Evolutionary conservation across 2,329 filamentous ascomycete species (phyloP).

Genomic region (Aureobasidium sp.): DNA sequence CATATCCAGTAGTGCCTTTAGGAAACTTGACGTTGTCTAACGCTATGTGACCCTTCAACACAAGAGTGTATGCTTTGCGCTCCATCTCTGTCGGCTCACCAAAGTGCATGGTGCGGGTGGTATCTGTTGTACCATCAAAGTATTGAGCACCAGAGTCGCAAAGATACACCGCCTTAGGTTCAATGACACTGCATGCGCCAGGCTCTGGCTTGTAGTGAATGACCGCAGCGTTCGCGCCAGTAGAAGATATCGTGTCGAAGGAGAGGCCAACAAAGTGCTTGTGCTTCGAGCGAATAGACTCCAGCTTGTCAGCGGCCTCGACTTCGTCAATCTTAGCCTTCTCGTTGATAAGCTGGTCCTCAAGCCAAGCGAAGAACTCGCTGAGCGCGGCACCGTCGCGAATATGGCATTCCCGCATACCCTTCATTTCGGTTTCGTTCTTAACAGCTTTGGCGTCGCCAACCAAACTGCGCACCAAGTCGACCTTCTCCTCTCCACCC

Average conservation of each 20-base stretch:
- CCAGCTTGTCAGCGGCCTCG: constrained; percentile 82
- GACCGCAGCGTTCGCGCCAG: constrained; percentile 82
- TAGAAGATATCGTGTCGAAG: constrained; percentile 93
- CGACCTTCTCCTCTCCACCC: constrained; percentile 75
- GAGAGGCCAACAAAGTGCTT: constrained; percentile 81
- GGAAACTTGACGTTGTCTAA: constrained; percentile 83
- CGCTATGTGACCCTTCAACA: constrained; percentile 88
- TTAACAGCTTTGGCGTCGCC: constrained; percentile 91
- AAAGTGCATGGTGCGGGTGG: constrained; percentile 88
- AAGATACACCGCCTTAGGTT: constrained; percentile 79
- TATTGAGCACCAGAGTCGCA: constrained; percentile 98
- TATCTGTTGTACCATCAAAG: constrained; percentile 90
- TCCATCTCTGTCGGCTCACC: constrained; percentile 75
- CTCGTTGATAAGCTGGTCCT: constrained; percentile 72
- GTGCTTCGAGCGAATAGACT: constrained; percentile 60
- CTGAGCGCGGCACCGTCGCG: constrained; percentile 85
- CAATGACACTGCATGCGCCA: constrained; percentile 72
- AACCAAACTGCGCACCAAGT: constrained; percentile 80
- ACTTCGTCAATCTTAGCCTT: constrained; percentile 76
- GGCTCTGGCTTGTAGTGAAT: constrained; percentile 92
- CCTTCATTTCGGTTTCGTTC: constrained; percentile 78
- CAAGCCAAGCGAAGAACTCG: constrained; percentile 94
- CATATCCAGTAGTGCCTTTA: constrained; percentile 90
- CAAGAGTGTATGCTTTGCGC: constrained; percentile 82
- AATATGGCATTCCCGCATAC: constrained; percentile 90